These are phyloP conservation scores for Daldinia concentrica DNA, from an alignment of 495 filamentous ascomycete genomes.

Conservation along the genomic window DNA sequence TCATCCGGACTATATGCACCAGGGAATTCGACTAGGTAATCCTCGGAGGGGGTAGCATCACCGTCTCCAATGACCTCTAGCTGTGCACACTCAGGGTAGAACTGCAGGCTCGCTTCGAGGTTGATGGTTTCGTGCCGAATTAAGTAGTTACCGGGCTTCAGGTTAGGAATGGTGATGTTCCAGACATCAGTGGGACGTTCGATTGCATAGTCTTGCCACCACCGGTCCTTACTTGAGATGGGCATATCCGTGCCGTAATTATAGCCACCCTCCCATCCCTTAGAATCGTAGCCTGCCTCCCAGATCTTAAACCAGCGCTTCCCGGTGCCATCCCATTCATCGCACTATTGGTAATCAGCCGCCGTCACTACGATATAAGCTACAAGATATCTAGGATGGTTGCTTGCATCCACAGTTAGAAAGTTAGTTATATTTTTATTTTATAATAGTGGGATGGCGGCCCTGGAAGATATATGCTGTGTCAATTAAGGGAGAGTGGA, in stretches of 20 bases:
- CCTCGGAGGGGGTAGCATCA: slow-evolving; percentile 39
- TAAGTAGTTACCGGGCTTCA: slow-evolving; percentile 54
- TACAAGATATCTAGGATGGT: not conserved
- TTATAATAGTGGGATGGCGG: too few relatives aligned
- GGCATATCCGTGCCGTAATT: not conserved
- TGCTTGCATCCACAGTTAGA: not conserved
- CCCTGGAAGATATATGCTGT: too few relatives aligned
- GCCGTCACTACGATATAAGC: not conserved
- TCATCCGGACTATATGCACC: slow-evolving; percentile 20
- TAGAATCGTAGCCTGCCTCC: slow-evolving; percentile 35
- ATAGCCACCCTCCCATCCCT: slow-evolving; percentile 43
- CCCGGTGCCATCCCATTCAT: slow-evolving; percentile 47
- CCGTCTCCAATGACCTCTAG: slow-evolving; percentile 52
- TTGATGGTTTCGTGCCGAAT: slow-evolving; percentile 54
- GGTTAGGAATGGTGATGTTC: slow-evolving; percentile 41
- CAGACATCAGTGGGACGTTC: not conserved
- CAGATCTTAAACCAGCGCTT: slow-evolving; percentile 62
- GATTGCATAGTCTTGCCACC: slow-evolving; percentile 10
- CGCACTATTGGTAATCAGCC: slow-evolving; percentile 31
- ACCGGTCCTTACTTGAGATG: slow-evolving; percentile 7
- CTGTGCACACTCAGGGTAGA: slow-evolving; percentile 58
- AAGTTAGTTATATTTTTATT: too few relatives aligned
- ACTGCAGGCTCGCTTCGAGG: slow-evolving; percentile 46
- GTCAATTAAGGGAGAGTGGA: too few relatives aligned
- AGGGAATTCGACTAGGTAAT: slow-evolving; percentile 49